Evolutionary conservation across 441 rosid species (phyloP), one percentile per base, ranked within the genome.

Genomic region (Gossypium davidsonii): DNA sequence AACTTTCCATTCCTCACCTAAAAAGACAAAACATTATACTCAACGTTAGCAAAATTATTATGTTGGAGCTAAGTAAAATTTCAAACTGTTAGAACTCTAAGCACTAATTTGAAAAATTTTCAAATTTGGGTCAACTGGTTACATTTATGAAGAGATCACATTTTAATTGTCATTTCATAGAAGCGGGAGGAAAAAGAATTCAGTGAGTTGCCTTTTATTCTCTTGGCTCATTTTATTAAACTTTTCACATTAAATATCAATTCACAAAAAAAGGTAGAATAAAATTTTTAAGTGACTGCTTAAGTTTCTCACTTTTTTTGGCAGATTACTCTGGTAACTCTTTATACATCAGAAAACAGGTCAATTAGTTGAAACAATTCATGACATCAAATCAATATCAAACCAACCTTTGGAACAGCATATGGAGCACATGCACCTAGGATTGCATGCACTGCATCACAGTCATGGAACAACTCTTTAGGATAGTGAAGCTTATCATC

Each of bases 391-490:
- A 68, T 68, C 28, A 58, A 8, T 48, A 70, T 69, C 42, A 75
- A 76, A 75, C 90, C 73, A 78, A 95, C 99, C 98, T 90, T 91
- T 60, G 99, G 98, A 77, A 86, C 86, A 74, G 89, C 88, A 81
- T 87, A 95, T 3, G 99, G 97, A 75, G 94, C 99, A 77, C 75
- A 84, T 55, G 82, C 76, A 67, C 99, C 99, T 67, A 93, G 86
- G 77, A 93, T 81, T 55, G 88, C 84, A 76, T 82, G 93, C 71
- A 95, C 95, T 15, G 82, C 81, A 79, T 90, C 97, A 80, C 94
- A 91, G 71, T 93, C 97, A 74, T 87, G 83, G 81, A 87, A 95
- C 75, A 95, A 79, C 71, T 89, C 92, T 66, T 72, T 87, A 66
- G 99, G 88, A 78, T 63, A 81, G 84, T 89, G 94, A 83, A 88